A percentile compares a stretch with the other conserved stretches of the same genome.
Conservation (phyloP, 495 filamentous ascomycete species). For the Ascodesmis nigricans region DNA sequence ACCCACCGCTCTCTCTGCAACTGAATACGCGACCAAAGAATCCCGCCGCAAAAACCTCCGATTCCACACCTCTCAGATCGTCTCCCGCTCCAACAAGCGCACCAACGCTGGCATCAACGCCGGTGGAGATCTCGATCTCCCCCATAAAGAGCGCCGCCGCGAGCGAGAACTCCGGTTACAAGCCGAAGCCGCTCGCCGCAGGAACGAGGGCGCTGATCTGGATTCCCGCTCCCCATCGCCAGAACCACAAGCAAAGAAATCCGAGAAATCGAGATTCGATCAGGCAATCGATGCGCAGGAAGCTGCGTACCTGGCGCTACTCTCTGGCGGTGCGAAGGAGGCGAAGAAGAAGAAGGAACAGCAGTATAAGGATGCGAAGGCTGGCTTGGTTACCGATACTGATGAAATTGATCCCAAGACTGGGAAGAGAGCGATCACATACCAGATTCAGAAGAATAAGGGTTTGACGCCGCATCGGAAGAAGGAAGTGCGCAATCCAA, state of each 20-base stretch:
- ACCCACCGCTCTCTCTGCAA: constrained; percentile 34
- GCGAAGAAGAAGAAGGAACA: constrained; percentile 58
- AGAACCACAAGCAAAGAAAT: constrained; percentile 21
- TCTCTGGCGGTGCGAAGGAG: constrained; percentile 42
- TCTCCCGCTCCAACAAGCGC: constrained; percentile 75
- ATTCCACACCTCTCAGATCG: constrained; percentile 93
- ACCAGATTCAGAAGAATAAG: constrained; percentile 92
- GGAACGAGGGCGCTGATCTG: constrained; percentile 39
- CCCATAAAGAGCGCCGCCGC: constrained; percentile 63
- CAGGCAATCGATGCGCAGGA: no score
- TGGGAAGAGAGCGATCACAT: constrained; percentile 74
- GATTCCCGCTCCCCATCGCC: no score
- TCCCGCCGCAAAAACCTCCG: constrained; percentile 66
- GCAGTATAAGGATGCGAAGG: constrained; percentile 24
- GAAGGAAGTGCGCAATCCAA: constrained; percentile 82
- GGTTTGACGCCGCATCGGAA: constrained; percentile 68
- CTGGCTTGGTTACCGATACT: constrained; percentile 35
- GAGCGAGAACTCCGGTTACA: constrained; percentile 72
- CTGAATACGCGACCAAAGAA: constrained; percentile 61
- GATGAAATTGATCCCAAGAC: constrained; percentile 41
- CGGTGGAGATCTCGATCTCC: constrained; percentile 81
- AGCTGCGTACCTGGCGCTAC: constrained; percentile 84
- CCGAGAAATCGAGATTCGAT: no score
- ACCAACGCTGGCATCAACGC: constrained; percentile 57
- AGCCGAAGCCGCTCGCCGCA: constrained; percentile 64